phyloP scores from a whole-genome alignment of 257 asterid genomes.

The Capsicum chinense region DNA sequence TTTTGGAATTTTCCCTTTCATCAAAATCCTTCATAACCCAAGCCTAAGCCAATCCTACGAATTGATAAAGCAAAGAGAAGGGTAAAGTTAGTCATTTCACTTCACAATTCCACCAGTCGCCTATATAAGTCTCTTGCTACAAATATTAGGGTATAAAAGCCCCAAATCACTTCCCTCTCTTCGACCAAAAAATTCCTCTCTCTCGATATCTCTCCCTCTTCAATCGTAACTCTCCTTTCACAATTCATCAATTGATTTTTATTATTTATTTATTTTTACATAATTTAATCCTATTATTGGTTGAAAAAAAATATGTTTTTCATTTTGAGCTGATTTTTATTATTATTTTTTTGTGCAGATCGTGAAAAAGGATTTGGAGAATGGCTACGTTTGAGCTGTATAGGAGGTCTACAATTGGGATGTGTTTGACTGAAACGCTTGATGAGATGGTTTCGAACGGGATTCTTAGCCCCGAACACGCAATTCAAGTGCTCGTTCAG shows the following conservation, averaged over 20 bases:
- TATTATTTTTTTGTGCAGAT: constrained; percentile 15
- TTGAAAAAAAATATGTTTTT: background rate
- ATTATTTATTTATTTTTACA: no score
- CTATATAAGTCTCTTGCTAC: constrained; percentile 62
- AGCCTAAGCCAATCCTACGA: background rate
- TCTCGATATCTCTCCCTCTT: constrained; percentile 14
- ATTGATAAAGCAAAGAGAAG: background rate
- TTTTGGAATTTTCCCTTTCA: no score
- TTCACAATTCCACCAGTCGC: background rate
- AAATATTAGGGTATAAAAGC: constrained; percentile 76
- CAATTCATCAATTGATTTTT: background rate
- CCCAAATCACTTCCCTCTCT: constrained; percentile 52
- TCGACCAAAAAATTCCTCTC: constrained; percentile 17
- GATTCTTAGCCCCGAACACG: constrained; percentile 78
- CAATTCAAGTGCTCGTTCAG: constrained; percentile 92
- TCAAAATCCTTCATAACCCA: no score
- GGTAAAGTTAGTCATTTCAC: background rate
- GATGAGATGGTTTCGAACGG: constrained; percentile 88
- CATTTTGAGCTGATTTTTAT: background rate
- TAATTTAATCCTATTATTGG: background rate
- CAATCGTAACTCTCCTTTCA: constrained; percentile 22
- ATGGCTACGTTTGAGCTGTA: constrained; percentile 97
- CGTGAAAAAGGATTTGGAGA: background rate
- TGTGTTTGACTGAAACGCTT: constrained; percentile 86
- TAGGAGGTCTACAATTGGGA: constrained; percentile 88